These are phyloP conservation scores for Pichia phayaonensis DNA, from an alignment of 805 yeast genomes.

Conservation along the genomic window DNA sequence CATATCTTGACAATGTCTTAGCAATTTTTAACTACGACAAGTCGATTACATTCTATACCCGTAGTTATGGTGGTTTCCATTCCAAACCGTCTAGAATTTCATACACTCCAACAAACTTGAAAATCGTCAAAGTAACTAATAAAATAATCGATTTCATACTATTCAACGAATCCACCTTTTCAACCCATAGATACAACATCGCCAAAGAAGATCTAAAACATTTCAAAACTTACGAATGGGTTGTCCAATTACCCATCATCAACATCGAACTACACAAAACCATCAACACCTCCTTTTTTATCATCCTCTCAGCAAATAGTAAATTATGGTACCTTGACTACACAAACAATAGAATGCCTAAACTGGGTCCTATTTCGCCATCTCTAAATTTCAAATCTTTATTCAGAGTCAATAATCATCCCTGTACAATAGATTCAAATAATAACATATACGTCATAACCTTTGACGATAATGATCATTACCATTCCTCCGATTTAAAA, in stretches of 20 bases:
- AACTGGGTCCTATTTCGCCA: no score
- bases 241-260: not conserved
- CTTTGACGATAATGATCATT: no score
- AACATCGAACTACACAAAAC: not conserved
- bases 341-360: not conserved
- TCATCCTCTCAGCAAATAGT: not conserved
- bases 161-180: not conserved
- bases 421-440: not conserved
- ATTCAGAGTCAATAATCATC: not conserved
- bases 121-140: not conserved
- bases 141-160: not conserved
- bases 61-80: no score
- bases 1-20: no score
- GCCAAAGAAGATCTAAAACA: not conserved
- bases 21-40: no score
- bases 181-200: not conserved
- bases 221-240: not conserved
- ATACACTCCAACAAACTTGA: not conserved
- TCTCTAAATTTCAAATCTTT: not conserved
- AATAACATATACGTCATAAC: not conserved
- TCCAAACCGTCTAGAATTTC: not conserved
- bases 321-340: not conserved
- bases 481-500: no score
- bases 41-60: no score
- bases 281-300: not conserved